A percentile compares a stretch with the other conserved stretches of the same genome.
phyloP scores from a whole-genome alignment of 495 filamentous ascomycete genomes.

The Penicillium bovifimosum region DNA sequence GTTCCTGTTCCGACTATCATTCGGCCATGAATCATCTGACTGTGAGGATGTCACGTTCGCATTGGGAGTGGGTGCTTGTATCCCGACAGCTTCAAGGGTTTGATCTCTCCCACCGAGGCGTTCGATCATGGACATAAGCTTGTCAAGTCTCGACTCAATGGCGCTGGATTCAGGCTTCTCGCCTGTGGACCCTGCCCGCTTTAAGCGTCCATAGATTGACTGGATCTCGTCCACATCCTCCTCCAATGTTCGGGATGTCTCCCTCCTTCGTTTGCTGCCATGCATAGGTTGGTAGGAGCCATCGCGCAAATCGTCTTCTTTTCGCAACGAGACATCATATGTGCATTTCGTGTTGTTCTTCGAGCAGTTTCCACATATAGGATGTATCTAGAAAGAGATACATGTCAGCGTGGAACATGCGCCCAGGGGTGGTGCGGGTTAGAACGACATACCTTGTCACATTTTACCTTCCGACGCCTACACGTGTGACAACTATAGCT shows the following conservation, averaged over 20 bases:
- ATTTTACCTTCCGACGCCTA: slow-evolving; percentile 45
- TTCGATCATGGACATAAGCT: slow-evolving; percentile 44
- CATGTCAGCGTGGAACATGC: not conserved
- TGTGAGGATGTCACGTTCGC: slow-evolving; percentile 16
- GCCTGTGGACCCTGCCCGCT: slow-evolving; percentile 19
- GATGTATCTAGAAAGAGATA: slow-evolving; percentile 33
- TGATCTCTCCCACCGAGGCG: slow-evolving; percentile 31
- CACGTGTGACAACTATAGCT: slow-evolving; percentile 48
- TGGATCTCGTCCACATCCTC: slow-evolving; percentile 36
- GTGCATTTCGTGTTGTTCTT: slow-evolving; percentile 42
- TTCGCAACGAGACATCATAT: slow-evolving; percentile 35
- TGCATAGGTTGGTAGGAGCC: slow-evolving; percentile 18
- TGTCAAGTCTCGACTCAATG: slow-evolving; percentile 42
- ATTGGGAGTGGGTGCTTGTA: slow-evolving; percentile 21
- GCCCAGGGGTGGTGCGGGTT: no score
- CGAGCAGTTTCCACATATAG: slow-evolving; percentile 43
- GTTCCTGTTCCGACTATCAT: slow-evolving; percentile 14
- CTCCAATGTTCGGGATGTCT: slow-evolving; percentile 24
- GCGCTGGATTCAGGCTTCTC: slow-evolving; percentile 30
- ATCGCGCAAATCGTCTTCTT: slow-evolving; percentile 15
- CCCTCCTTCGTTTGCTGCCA: slow-evolving; percentile 36
- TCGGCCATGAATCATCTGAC: slow-evolving; percentile 15
- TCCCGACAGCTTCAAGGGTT: slow-evolving; percentile 22
- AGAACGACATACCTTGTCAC: slow-evolving; percentile 34
- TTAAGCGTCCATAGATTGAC: slow-evolving; percentile 35